Evolutionary conservation across 306 rosid genomes (phyloP).

Genomic region (Citrullus amarus): DNA sequence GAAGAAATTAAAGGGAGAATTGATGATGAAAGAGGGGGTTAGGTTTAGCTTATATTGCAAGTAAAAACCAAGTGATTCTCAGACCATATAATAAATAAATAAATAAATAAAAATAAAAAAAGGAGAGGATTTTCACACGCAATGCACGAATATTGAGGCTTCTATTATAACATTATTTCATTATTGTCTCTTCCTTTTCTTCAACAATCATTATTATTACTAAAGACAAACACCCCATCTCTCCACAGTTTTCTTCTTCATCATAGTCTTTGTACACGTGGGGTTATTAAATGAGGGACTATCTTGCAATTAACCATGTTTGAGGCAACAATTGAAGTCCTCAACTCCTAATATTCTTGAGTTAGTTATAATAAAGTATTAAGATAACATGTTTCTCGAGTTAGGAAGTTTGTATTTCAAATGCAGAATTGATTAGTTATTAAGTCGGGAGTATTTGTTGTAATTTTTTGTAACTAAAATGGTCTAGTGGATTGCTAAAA

Average conservation of each 20-base stretch:
- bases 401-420: too few relatives aligned
- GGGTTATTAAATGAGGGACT: not conserved
- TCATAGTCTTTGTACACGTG: not conserved
- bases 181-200: not conserved
- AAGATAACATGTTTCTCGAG: too few relatives aligned
- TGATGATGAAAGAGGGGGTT: not conserved
- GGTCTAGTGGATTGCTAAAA: too few relatives aligned
- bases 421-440: too few relatives aligned
- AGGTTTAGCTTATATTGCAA: not conserved
- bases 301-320: too few relatives aligned
- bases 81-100: too few relatives aligned
- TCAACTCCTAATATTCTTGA: too few relatives aligned
- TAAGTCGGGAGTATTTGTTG: too few relatives aligned
- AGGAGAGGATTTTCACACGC: not conserved
- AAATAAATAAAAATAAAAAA: not conserved
- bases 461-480: too few relatives aligned
- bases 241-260: not conserved
- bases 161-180: not conserved
- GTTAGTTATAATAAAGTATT: too few relatives aligned
- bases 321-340: too few relatives aligned
- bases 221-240: not conserved
- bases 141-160: conserved; percentile 5
- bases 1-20: not conserved
- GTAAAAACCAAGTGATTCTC: not conserved
- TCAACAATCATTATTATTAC: not conserved